Evolutionary conservation across 192 early-diverging fungal genomes (phyloP), one percentile per base, ranked within the genome.

Genomic region (Chytriomyces hyalinus): DNA sequence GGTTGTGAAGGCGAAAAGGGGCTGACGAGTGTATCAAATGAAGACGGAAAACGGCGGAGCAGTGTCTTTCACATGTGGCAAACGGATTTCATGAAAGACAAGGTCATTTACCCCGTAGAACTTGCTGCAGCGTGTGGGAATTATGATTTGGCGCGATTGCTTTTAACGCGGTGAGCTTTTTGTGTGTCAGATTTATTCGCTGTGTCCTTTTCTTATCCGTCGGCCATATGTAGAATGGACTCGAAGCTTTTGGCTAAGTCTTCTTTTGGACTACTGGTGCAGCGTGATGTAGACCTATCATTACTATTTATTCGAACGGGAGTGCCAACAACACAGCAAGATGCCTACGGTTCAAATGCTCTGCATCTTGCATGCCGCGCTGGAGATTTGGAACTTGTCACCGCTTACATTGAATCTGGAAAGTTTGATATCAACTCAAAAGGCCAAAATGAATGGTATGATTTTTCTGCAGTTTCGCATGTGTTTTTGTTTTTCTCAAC

Each of bases 31-130:
- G 36, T 36, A 36, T 36, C 36, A 36, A 6, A 49, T 13, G 22
- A 24, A 48, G 36, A 13, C 20, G 36, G 13, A 45, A 73, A 67
- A 26, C 49, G 67, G 57, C 49, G 76, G 59, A 77, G 76, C 20
- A 70, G 76, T 69, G 67, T 77, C 11, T 77, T 77, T 61, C 66
- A 70, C n/a, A 76, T 84, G 67, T 65, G 65, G 48, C 53, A 75
- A 49, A 67, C 75, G 43, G 82, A 78, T 13, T 84, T 50, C 63
- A 51, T 80, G 62, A 73, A 77, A 60, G 78, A 70, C 49, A 67
- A 76, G 59, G 47, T 81, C 6, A 77, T 87, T 47, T 84, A 81
- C 51, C 80, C 82, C 36, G 66, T 85, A 13, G 86, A 87, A 62
- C 60, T 81, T 10, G 86, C 86, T 49, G 71, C 80, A 3, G 77